Base-by-base conservation (phyloP, 805 yeast species). In the Kodamaea sagamina region DNA sequence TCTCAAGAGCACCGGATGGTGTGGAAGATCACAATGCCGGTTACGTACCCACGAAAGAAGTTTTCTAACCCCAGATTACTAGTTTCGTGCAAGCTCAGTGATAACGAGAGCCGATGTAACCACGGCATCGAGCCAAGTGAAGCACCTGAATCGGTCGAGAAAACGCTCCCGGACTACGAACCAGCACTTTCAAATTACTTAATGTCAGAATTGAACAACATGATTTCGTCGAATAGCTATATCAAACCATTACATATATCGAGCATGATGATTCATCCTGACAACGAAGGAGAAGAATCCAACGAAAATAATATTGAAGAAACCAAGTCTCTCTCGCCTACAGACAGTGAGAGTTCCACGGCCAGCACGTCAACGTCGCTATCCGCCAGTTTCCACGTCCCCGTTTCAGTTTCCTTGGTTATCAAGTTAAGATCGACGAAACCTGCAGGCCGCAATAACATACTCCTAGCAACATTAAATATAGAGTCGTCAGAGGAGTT, bases 391-490 rank as follows among this genome's bases (percentile, higher is more conserved):
- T 19, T 54, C 8, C 37, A 38, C 11, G 40, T 66, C n/a, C 66
- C 71, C 6, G 62, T 67, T 1, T 51, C 63, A 4, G 59, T 63
- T 1, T 70, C 77, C 0, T 51, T 78, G 29, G 71, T 73, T n/a
- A 61, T 78, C 4, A 65, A 71, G 41, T 57, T 78, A 12, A 63
- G 74, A 35, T 72, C 77, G 22, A 67, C 77, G 6, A 72, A 71
- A 45, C 72, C 80, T 4, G 75, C 77, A 4, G 77, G 79, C 6
- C 61, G 73, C 34, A 64, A 67, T 48, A 69, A 71, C 43, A 53
- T 68, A 2, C 50, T 78, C 1, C 54, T 78, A n/a, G 70, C 79
- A 1, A 72, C 78, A 0, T 55, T 78, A 35, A 77, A 72, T 41
- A 57, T 78, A 8, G 80, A 75, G 44, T 61, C 72, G 2, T 67